Conservation (phyloP, 345 rosid genomes). For the Ceriops tagal region DNA sequence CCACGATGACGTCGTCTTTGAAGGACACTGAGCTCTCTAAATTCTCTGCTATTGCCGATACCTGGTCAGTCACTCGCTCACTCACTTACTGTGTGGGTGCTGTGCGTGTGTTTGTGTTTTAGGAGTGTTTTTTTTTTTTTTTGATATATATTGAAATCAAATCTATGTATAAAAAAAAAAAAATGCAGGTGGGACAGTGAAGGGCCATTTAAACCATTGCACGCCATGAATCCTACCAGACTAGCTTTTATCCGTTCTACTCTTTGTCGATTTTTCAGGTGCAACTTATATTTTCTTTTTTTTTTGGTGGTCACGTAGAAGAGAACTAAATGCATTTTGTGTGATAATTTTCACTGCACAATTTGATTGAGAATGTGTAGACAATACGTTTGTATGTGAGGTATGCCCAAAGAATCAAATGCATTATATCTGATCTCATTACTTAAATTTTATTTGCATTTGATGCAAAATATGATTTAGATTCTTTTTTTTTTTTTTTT, state of each 20-base stretch:
- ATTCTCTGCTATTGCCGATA: slow-evolving; percentile 77
- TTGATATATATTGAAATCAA: background rate
- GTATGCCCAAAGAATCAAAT: too few relatives aligned
- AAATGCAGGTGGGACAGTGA: slow-evolving; percentile 79
- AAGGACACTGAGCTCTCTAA: slow-evolving; percentile 71
- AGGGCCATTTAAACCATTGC: slow-evolving; percentile 90
- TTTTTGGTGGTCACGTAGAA: background rate
- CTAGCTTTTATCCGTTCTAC: slow-evolving; percentile 91
- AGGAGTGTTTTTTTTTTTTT: background rate
- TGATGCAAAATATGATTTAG: background rate
- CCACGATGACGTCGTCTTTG: slow-evolving; percentile 38
- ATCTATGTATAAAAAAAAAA: background rate
- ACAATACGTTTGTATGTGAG: too few relatives aligned
- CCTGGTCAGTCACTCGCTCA: slow-evolving; percentile 43
- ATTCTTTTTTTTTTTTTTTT: background rate
- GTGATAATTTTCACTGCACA: too few relatives aligned
- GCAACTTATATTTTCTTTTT: background rate
- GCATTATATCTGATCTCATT: too few relatives aligned
- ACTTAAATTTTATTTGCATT: background rate
- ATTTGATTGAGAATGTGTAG: too few relatives aligned
- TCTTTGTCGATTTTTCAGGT: slow-evolving; percentile 85
- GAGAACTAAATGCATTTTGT: background rate
- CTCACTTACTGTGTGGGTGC: background rate
- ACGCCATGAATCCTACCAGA: slow-evolving; percentile 77
- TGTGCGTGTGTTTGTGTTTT: background rate